Evolutionary conservation across 108 stramenopile genomes (phyloP), one percentile per base, ranked within the genome.

Genomic region (Aurantiochytrium sp.): DNA sequence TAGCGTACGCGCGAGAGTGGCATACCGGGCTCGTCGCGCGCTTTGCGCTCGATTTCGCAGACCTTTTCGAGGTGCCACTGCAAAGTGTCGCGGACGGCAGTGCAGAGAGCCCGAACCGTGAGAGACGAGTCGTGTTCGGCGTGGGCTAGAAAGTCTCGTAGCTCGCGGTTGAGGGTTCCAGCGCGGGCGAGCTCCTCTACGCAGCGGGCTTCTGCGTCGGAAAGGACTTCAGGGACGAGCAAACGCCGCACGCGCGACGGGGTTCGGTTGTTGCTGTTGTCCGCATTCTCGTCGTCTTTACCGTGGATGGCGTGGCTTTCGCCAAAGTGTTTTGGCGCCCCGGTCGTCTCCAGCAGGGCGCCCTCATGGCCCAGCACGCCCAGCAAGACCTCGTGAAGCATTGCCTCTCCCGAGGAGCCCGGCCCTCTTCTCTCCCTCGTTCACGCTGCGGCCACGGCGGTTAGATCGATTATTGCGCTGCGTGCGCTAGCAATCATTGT

Each of bases 311-410:
- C 42, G 18, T 69, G 14, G 42, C 18, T 23, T 1, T 42, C 64
- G 64, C 25, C 35, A 42, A 14, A 14, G 55, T 57, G 14, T 14
- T 57, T 16, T 23, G 64, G 64, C 35, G 35, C 64, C 1, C 25
- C 64, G 64, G 10, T 12, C 0, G 42, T 12, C 35, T 28, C 25
- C 8, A 69, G 25, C 25, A 69, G 64, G 8, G 64, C 25, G 42
- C 64, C 64, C 64, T 69, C 76, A 18, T 83, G 76, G 4, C 76
- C 76, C 23, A 83, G 49, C 23, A 83, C 43, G n/a, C 23, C 45
- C 49, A 83, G 28, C 49, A 83, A 45, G 12, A 83, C 76, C 51
- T 83, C 76, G 76, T 83, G 76, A 12, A 83, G 76, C 76, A 83
- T 83, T 0, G 76, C 49, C 6, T 16, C 76, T 1, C 6, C 0